A percentile compares a stretch with the other conserved stretches of the same genome.
These are phyloP conservation scores for Macrolepiota fuliginosa DNA, from an alignment of 768 basidiomycete genomes.

Conservation along the genomic window DNA sequence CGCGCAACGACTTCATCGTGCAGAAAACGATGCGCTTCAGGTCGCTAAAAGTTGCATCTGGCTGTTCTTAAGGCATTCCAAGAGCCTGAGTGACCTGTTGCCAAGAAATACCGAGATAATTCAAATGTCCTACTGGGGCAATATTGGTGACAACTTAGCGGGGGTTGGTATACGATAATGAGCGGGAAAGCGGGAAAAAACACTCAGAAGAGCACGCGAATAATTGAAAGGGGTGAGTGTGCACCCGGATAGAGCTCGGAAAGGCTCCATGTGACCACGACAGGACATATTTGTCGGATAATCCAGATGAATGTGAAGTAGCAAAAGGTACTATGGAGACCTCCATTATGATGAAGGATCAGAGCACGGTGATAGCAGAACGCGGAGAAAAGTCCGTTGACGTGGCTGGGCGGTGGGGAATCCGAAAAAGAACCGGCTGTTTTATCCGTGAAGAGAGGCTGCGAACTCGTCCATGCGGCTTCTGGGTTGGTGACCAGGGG, in stretches of 20 bases:
- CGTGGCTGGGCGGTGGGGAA: slow-evolving; percentile 19
- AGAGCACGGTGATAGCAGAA: not conserved
- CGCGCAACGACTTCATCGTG: not conserved
- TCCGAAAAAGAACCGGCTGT: slow-evolving; percentile 27
- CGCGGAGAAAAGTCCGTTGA: slow-evolving; percentile 15
- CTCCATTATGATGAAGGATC: not conserved
- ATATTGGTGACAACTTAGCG: not conserved
- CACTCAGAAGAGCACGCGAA: not conserved
- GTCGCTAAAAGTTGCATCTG: not conserved
- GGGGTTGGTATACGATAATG: not conserved
- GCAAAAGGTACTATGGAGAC: not conserved
- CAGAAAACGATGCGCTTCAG: not conserved
- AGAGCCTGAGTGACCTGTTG: not conserved
- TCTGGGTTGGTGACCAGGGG: not conserved
- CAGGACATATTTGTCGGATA: slow-evolving; percentile 1
- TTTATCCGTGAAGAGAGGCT: slow-evolving; percentile 23
- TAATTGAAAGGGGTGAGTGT: not conserved
- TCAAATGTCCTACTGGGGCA: not conserved
- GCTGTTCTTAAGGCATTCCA: not conserved
- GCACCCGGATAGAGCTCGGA: slow-evolving; percentile 8
- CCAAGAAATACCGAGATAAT: not conserved
- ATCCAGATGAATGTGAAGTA: not conserved
- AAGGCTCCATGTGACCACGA: not conserved
- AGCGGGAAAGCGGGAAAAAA: not conserved
- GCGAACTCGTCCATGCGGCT: not conserved